Evolutionary conservation across 1,284 basidiomycete species (phyloP), one percentile per base, ranked within the genome.

Genomic region (Malassezia arunalokei): DNA sequence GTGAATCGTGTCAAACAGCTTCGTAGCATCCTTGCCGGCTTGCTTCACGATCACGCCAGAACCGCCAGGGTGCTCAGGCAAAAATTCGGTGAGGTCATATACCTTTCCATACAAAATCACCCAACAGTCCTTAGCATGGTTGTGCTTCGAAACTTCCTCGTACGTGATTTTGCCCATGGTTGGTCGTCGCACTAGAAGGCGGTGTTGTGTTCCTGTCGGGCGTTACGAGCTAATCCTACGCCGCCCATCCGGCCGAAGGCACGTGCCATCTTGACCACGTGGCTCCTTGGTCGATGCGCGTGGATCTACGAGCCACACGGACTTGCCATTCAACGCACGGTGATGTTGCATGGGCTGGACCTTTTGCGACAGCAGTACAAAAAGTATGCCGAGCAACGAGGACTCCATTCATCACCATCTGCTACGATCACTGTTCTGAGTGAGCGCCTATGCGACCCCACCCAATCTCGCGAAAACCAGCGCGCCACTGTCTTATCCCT

Each of bases 401-500:
- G 65, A 31, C 62, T 58, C 11, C 58, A 64, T 32, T 89, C 94
- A 73, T 86, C 85, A 0, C 80, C 90, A 1, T 76, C 80, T 14
- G 86, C 89, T 56, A 90, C 88, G 15, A 87, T 96, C 64, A 79
- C 81, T 42, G 83, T 84, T 60, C 83, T 96, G 55, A 85, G 84
- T 59, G 89, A 94, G 71, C 79, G 88, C 44, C 82, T 98, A 6
- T 52, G 57, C 4, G 53, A 63, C 24, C 47, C 47, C 11, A 50
- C 58, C 17, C 39, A 53, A 28, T 20, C 45, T 39, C 40, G 60
- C 35, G 64, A 90, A 40, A 92, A 96, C 76, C 80, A 91, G 62
- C 81, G 88, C 47, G 91, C 91, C 15, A 86, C 91, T 0, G 83
- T 98, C 8, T 78, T 95, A 40, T 82, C 88, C 0, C 80, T 98